phyloP scores from a whole-genome alignment of 2,329 filamentous ascomycete species.

The Clonostachys sp. region DNA sequence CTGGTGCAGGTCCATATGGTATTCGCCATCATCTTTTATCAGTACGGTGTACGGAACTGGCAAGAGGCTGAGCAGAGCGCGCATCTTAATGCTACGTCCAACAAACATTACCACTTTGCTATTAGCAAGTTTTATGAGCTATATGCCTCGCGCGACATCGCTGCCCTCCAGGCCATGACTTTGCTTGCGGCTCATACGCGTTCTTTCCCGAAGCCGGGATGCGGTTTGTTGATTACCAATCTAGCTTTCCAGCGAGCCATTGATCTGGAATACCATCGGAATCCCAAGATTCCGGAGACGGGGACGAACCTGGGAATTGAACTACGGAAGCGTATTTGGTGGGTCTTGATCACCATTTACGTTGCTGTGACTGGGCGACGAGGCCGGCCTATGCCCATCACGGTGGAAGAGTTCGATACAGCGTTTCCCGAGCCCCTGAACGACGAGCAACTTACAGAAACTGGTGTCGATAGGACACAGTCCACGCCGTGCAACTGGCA shows the following conservation, averaged over 20 bases:
- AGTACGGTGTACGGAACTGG: conserved; percentile 68
- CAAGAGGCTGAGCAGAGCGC: conserved; percentile 47
- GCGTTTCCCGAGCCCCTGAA: conserved; percentile 69
- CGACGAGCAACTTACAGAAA: conserved; percentile 65
- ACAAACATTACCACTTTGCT: conserved; percentile 75
- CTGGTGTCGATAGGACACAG: conserved; percentile 52
- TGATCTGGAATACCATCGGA: conserved; percentile 71
- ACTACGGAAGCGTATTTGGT: conserved; percentile 74
- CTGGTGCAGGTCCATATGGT: conserved; percentile 73
- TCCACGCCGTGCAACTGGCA: conserved; percentile 61
- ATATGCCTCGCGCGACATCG: conserved; percentile 53
- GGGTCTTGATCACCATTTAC: conserved; percentile 62
- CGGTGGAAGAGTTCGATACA: conserved; percentile 71
- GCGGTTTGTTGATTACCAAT: conserved; percentile 64
- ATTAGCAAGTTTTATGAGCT: conserved; percentile 66
- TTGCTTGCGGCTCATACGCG: conserved; percentile 70
- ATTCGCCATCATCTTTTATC: conserved; percentile 72
- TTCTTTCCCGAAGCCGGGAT: conserved; percentile 74
- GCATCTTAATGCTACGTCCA: conserved; percentile 59
- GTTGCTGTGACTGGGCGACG: conserved; percentile 70
- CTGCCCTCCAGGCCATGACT: conserved; percentile 68
- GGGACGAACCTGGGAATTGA: conserved; percentile 62
- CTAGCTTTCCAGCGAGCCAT: conserved; percentile 65
- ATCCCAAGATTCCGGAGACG: conserved; percentile 42
- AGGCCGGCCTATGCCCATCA: conserved; percentile 71